Percentiles rank a stretch among this genome's conserved stretches.
Conservation (phyloP, 139 green algal genomes). For the Picochlorum sp. region DNA sequence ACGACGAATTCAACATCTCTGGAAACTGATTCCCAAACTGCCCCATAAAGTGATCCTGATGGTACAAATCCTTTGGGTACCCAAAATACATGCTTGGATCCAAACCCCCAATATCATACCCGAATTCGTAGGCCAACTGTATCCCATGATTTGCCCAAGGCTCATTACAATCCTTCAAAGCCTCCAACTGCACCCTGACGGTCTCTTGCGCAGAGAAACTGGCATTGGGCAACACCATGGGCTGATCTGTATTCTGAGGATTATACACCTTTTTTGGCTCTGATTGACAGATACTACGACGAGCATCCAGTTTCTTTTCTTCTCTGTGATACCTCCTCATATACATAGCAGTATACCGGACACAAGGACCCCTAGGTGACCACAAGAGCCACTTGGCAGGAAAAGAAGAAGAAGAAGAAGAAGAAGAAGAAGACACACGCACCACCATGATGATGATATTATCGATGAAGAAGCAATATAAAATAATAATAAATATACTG, state of each 20-base stretch:
- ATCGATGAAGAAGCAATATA: too few species aligned
- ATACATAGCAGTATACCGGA: too few species aligned
- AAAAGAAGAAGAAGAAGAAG: too few species aligned
- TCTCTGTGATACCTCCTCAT: too few species aligned
- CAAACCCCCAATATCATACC: constrained; percentile 57
- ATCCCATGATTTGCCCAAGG: constrained; percentile 60
- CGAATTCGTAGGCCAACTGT: constrained; percentile 69
- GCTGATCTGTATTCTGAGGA: constrained; percentile 42
- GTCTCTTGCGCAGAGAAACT: constrained; percentile 26
- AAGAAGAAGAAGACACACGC: too few species aligned
- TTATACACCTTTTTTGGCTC: constrained; percentile 17
- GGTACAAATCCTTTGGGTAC: constrained; percentile 26
- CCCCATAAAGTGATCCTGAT: constrained; percentile 60
- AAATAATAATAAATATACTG: too few species aligned
- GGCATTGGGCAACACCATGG: constrained; percentile 26
- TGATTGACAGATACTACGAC: too few species aligned
- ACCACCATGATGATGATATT: too few species aligned
- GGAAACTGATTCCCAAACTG: constrained; percentile 31
- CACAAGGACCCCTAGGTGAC: too few species aligned
- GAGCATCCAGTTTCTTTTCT: too few species aligned
- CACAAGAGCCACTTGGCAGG: too few species aligned
- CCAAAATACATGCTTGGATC: constrained; percentile 47
- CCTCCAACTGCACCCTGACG: constrained; percentile 36
- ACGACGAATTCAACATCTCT: constrained; percentile 26
- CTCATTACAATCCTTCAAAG: constrained; percentile 33